Conservation (phyloP, 1,139 yeast species). For the Hemisphaericaspora lyxosophila region DNA sequence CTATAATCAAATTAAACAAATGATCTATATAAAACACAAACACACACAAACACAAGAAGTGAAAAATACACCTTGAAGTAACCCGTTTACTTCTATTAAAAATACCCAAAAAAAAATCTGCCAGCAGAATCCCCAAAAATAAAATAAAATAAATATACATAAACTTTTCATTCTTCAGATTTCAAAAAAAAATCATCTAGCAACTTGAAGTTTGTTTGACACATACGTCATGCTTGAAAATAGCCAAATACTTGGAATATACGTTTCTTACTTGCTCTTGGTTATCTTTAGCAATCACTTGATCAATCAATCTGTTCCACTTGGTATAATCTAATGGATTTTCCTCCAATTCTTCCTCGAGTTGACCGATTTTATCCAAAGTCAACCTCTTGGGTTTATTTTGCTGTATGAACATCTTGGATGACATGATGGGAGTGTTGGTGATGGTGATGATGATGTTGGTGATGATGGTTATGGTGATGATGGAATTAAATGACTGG, state of each 20-base stretch:
- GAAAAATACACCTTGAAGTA: too few relatives aligned
- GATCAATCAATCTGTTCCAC: slow-evolving; percentile 60
- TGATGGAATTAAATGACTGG: too few relatives aligned
- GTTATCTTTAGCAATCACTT: slow-evolving; percentile 56
- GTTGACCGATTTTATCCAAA: slow-evolving; percentile 52
- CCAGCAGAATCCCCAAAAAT: background rate
- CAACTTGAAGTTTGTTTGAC: too few relatives aligned
- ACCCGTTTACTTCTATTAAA: too few relatives aligned
- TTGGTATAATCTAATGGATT: slow-evolving; percentile 56
- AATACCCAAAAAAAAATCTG: background rate
- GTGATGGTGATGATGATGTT: too few relatives aligned
- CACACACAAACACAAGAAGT: too few relatives aligned
- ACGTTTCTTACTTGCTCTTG: slow-evolving; percentile 60
- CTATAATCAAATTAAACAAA: slow-evolving; percentile 1
- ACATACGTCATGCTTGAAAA: slow-evolving; percentile 59
- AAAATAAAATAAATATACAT: background rate
- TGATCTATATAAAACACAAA: background rate
- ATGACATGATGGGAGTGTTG: slow-evolving; percentile 12
- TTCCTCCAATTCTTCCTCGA: slow-evolving; percentile 59
- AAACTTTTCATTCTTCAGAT: slow-evolving; percentile 3
- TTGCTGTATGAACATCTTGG: slow-evolving; percentile 23
- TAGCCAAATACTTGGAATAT: slow-evolving; percentile 59
- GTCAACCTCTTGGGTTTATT: slow-evolving; percentile 35
- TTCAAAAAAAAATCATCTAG: background rate
- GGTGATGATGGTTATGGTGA: too few relatives aligned